Evolutionary conservation across 2,329 filamentous ascomycete genomes (phyloP), one percentile per base, ranked within the genome.

Genomic region (Cladosporium sp.): DNA sequence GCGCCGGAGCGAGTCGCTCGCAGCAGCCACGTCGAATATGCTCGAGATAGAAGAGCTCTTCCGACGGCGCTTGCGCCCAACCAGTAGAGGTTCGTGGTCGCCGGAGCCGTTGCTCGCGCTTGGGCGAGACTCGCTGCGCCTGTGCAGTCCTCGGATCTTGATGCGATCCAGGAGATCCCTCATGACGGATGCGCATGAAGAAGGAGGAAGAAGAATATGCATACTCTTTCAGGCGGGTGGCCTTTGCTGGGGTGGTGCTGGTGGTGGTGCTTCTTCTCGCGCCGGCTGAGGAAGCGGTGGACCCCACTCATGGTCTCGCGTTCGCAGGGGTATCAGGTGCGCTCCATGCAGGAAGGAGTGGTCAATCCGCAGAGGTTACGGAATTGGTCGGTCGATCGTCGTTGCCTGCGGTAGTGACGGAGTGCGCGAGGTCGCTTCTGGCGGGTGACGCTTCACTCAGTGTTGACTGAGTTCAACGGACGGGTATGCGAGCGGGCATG

Each of bases 231-330:
- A 33, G 56, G 48, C 16, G 57, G 53, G 49, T 59, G 58, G 40
- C 55, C 56, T 52, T 54, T 53, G 33, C 22, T 28, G 56, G 53
- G 10, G 56, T 54, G 46, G 22, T 32, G 22, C 22, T 28, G 22
- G n/a, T 38, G 35, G 35, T 38, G 35, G 51, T 56, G 57, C 59
- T 65, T 66, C 68, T 74, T 89, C 63, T 88, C 86, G 59, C 85
- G 81, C 60, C 85, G 76, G 68, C 81, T 87, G 55, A 87, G 81
- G 67, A 89, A 84, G 63, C 85, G 83, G 66, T 80, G 83, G 57
- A 78, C 72, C 64, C 71, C 73, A 63, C 72, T 74, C 73, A 76
- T 76, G 57, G 58, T 71, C 33, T 37, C 19, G 28, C 31, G 22
- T 52, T 46, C 33, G 16, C 14, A 31, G 34, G 18, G 22, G 46